Evolutionary conservation across 192 early-diverging fungal species (phyloP), one percentile per base, ranked within the genome.

Genomic region (Umbelopsis vinacea): DNA sequence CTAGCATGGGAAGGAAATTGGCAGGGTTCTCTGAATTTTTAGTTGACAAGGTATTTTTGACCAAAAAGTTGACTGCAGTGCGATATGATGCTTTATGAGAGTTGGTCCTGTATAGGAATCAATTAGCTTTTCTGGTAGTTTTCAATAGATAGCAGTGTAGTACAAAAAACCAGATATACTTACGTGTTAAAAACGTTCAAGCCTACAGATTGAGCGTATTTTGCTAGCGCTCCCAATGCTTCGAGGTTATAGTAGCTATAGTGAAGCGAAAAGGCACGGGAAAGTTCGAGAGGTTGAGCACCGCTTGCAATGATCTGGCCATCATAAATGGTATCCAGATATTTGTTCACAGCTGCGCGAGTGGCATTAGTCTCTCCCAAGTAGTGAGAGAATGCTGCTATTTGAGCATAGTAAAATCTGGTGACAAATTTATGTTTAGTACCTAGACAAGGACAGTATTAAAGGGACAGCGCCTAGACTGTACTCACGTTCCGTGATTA

Each of bases 181-280:
- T 37, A 37, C 57, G n/a, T 0, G 26, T 63, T 63, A 15, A 26
- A 63, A 19, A 63, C 35, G 17, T 63, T 35, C 57, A 63, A 29
- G 10, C 50, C 50, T 3, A 70, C 15, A 3, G 37, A 52, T 14
- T 70, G 45, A 4, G 29, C 69, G 21, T 52, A 43, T 11, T 47
- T 52, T 9, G 69, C 69, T 11, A 70, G 6, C 2, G 12, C 40
- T 22, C 37, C 50, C 22, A 70, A 11, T 2, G 50, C 69, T 38
- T 70, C 50, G 8, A 70, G 35, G 26, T 70, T 70, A n/a, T 52
- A 70, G 69, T 70, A 70, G n/a, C 46, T 43, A 17, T 70, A 70
- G 45, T 54, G 69, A 17, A 52, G 15, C 22, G 69, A 70, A 21
- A 70, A 70, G 3, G 19, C 24, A 9, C 69, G 45, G 9, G 11